Evolutionary conservation across 2,329 filamentous ascomycete species (phyloP), one percentile per base, ranked within the genome.

Genomic region (Sordariomycetes sp.): DNA sequence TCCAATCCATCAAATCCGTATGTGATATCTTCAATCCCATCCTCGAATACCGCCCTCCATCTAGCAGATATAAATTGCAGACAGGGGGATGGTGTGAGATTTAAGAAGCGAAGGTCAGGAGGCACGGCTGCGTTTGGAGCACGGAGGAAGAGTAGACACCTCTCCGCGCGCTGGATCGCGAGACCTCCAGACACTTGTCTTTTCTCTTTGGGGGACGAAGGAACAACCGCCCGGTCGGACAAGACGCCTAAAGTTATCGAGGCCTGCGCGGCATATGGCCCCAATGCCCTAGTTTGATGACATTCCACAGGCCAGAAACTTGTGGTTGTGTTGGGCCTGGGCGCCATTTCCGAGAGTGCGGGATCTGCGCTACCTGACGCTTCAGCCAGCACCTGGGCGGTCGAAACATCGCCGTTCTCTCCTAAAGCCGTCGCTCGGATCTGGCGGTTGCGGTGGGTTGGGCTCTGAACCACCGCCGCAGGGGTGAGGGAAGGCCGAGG

Each of bases 31-130:
- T 52, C 24, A 53, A 25, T 57, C 35, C 50, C 52, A 52, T 53
- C 36, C 50, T 52, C 52, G 55, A 32, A 53, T 24, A 17, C 22
- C 55, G 45, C 55, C 25, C 25, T 53, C 51, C 13, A 39, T 39
- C 51, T 24, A 50, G 55, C 55, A 57, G 51, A 57, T 57, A 45
- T 57, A 57, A 57, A 57, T 53, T 57, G 55, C 55, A 25, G 55
- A 32, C 10, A 35, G 39, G 28, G 20, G 55, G 25, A 51, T 45
- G 55, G 55, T 53, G 39, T 53, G 50, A 53, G 48, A 53, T 53
- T 28, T 53, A 57, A 51, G 28, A 56, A 36, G 13, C 36, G 39
- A 56, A 35, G 25, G 28, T 56, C 54, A 50, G 34, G 34, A 36
- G 24, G 28, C 25, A 51, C 25, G 20, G 42, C 50, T 25, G 54